A percentile compares a stretch with the other conserved stretches of the same genome.
These are phyloP conservation scores for Xylaria polymorpha DNA, from an alignment of 2,329 filamentous ascomycete genomes.

Conservation along the genomic window DNA sequence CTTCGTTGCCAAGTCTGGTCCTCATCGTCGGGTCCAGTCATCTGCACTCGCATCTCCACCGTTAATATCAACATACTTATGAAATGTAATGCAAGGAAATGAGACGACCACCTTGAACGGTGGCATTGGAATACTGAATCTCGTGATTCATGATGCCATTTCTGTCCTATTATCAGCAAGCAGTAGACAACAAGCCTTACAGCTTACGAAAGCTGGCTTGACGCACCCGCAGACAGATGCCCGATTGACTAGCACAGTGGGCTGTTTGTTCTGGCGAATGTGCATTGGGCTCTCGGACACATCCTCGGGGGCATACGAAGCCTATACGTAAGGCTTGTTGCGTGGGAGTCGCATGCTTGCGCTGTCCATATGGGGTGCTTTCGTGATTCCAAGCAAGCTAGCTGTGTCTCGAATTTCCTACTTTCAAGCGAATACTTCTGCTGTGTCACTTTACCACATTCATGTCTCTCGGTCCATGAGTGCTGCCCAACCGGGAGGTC, in stretches of 20 bases:
- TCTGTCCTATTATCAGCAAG: conserved; percentile 14
- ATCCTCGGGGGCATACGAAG: conserved; percentile 31
- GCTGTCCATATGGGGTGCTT: conserved; percentile 19
- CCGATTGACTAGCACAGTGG: conserved; percentile 17
- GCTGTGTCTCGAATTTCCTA: neutral
- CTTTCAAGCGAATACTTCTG: conserved; percentile 14
- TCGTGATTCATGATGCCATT: conserved; percentile 5
- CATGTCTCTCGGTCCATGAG: conserved; percentile 9
- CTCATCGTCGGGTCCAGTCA: conserved; percentile 41
- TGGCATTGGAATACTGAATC: neutral
- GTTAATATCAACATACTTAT: conserved; percentile 13
- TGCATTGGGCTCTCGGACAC: conserved; percentile 1
- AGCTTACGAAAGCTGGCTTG: conserved; percentile 5
- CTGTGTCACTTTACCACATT: conserved; percentile 28
- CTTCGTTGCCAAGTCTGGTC: conserved; percentile 47
- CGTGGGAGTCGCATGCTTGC: conserved; percentile 14
- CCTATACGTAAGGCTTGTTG: conserved; percentile 9
- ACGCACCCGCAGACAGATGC: conserved; percentile 14
- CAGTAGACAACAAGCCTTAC: conserved; percentile 12
- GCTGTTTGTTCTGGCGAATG: conserved; percentile 17
- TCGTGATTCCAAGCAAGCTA: conserved; percentile 22
- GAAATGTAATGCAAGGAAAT: neutral
- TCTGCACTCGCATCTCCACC: conserved; percentile 21
- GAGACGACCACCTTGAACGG: neutral
- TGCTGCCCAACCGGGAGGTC: conserved; percentile 22